Evolutionary conservation across 768 basidiomycete genomes (phyloP).

Genomic region (Neoboletus magnificus): DNA sequence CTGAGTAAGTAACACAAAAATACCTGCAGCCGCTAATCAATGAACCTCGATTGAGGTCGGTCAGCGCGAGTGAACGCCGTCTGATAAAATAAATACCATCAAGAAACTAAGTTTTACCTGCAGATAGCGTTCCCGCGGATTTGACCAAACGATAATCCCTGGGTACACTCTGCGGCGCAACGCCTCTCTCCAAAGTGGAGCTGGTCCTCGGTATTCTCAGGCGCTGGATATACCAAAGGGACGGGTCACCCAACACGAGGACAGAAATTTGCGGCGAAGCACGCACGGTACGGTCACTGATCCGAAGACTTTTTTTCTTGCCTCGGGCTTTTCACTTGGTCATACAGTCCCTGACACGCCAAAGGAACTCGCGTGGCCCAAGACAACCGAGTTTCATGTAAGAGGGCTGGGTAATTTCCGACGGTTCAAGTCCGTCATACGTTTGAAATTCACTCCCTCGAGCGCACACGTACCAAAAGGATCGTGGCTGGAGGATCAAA

Average conservation of each 20-base stretch:
- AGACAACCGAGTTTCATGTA: conserved; percentile 21
- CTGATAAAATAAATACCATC: conserved; percentile 4
- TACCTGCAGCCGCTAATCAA: conserved; percentile 7
- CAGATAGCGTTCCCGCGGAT: conserved; percentile 22
- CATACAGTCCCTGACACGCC: conserved; percentile 8
- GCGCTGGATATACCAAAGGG: background rate
- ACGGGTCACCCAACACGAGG: conserved; percentile 3
- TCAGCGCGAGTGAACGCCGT: background rate
- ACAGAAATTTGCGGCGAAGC: background rate
- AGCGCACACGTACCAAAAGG: conserved; percentile 18
- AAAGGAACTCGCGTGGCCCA: conserved; percentile 18
- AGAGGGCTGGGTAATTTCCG: conserved; percentile 22
- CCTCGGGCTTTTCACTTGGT: conserved; percentile 5
- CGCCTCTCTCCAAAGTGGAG: conserved; percentile 5
- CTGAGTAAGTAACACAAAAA: background rate
- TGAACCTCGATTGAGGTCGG: conserved; percentile 2
- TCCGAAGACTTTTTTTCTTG: background rate
- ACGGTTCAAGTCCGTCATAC: conserved; percentile 4
- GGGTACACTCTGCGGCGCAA: conserved; percentile 4
- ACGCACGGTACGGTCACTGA: conserved; percentile 15
- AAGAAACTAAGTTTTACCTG: conserved; percentile 4
- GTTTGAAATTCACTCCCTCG: conserved; percentile 5
- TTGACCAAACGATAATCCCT: conserved; percentile 8
- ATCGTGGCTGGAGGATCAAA: conserved; percentile 24
- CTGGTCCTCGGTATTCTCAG: conserved; percentile 8